phyloP scores from a whole-genome alignment of 176 grass and related monocot species.

The Carex pumila region DNA sequence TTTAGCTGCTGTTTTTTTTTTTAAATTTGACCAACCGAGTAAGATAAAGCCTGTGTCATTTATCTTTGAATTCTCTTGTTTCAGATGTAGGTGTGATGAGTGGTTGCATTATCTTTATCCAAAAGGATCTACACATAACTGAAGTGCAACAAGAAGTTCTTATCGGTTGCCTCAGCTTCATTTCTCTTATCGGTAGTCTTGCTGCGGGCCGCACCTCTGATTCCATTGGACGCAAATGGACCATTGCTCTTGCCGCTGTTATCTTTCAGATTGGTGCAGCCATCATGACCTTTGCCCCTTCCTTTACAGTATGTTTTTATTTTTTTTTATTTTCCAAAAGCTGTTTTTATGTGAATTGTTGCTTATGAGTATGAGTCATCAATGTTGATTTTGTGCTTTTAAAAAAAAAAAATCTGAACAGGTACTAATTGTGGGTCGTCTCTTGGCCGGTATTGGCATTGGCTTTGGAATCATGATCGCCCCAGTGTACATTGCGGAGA shows the following conservation, averaged over 20 bases:
- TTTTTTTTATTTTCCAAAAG: neutral
- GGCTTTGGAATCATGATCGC: conserved; percentile 77
- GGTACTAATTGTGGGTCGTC: conserved; percentile 55
- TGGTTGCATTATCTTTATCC: conserved; percentile 83
- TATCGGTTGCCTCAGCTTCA: conserved; percentile 70
- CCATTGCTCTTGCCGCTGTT: conserved; percentile 60
- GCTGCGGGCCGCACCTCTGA: conserved; percentile 59
- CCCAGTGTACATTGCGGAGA: conserved; percentile 84
- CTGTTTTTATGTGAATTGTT: too few relatives aligned
- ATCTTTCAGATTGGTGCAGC: conserved; percentile 58
- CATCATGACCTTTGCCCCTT: conserved; percentile 70
- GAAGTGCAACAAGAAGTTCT: conserved; percentile 91
- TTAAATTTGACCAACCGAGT: neutral
- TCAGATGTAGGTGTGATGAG: conserved; percentile 89
- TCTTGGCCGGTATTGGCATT: conserved; percentile 71
- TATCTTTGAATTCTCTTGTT: conserved; percentile 6
- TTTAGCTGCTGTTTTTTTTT: neutral
- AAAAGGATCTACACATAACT: conserved; percentile 70
- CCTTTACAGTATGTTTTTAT: conserved; percentile 28
- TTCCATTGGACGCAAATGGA: conserved; percentile 65
- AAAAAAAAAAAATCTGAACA: neutral
- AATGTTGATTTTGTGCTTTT: neutral
- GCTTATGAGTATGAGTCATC: neutral
- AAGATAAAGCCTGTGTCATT: neutral
- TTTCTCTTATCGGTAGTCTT: conserved; percentile 81